Evolutionary conservation across 108 stramenopile genomes (phyloP).

Genomic region (Conticribra guillardii): DNA sequence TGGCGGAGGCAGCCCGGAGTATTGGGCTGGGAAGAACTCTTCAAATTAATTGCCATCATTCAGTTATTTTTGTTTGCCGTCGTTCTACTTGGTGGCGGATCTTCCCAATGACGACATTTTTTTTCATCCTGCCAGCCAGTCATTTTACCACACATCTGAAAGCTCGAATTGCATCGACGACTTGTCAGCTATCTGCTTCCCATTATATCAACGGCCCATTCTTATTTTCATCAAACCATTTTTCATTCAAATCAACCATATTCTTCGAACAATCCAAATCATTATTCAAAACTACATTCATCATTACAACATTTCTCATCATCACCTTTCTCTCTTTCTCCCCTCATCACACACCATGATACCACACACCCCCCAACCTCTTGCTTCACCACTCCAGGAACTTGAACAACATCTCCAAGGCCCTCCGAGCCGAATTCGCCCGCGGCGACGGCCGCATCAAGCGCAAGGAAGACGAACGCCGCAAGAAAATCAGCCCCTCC

Average conservation of each 20-base stretch:
- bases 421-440: conserved; percentile 86
- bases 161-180: too few relatives aligned
- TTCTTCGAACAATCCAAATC: too few relatives aligned
- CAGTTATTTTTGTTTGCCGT: too few relatives aligned
- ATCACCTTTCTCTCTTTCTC: conserved; percentile 18
- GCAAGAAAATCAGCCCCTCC: conserved; percentile 81
- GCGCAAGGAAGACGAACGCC: conserved; percentile 91
- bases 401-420: conserved; percentile 67
- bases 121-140: too few relatives aligned
- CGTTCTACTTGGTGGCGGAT: too few relatives aligned
- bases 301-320: conserved; percentile 15
- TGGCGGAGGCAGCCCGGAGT: too few relatives aligned
- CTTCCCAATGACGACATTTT: too few relatives aligned
- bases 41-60: neutral
- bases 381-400: conserved; percentile 47
- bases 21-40: neutral
- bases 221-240: too few relatives aligned
- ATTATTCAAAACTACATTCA: neutral
- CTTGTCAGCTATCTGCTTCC: too few relatives aligned
- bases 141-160: too few relatives aligned
- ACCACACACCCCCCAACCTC: neutral
- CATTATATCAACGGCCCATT: too few relatives aligned
- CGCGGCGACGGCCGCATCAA: conserved; percentile 89
- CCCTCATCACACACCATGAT: conserved; percentile 1
- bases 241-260: neutral